phyloP scores from a whole-genome alignment of 345 rosid genomes.

The Erodium maritimum region DNA sequence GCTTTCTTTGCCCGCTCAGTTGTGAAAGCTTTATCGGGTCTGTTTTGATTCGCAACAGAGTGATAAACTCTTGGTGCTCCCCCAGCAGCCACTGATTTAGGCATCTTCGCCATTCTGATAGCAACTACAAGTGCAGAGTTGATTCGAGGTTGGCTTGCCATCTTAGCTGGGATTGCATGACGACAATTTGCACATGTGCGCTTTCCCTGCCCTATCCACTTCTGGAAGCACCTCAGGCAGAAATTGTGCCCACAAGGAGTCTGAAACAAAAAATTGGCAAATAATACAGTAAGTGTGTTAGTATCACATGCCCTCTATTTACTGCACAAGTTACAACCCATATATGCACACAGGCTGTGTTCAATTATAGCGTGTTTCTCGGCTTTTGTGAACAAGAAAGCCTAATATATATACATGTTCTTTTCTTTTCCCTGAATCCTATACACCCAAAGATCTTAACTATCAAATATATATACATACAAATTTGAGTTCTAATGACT shows the following conservation, averaged over 20 bases:
- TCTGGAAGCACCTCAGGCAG: conserved; percentile 58
- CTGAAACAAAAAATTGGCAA: conserved; percentile 14
- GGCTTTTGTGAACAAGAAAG: no score
- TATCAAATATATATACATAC: no score
- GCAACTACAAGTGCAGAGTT: conserved; percentile 44
- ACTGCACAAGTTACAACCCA: background rate
- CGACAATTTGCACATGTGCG: conserved; percentile 50
- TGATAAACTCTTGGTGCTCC: conserved; percentile 20
- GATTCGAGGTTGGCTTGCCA: conserved; percentile 49
- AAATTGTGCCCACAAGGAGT: conserved; percentile 82
- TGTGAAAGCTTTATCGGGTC: conserved; percentile 55
- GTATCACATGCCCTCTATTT: background rate
- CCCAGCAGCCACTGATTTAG: conserved; percentile 13
- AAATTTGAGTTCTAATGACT: no score
- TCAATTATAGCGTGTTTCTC: no score
- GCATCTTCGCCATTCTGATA: conserved; percentile 44
- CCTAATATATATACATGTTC: no score
- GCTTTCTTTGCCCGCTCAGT: conserved; percentile 51
- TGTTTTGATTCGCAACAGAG: conserved; percentile 33
- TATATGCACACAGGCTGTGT: no score
- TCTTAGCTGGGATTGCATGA: conserved; percentile 21
- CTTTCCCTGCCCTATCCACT: conserved; percentile 44
- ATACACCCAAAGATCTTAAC: no score
- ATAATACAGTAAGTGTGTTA: no score
- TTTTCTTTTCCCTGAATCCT: no score